A percentile compares a stretch with the other conserved stretches of the same genome.
Evolutionary conservation across 2,329 filamentous ascomycete genomes (phyloP).

Genomic region (Microdochium bolleyi): DNA sequence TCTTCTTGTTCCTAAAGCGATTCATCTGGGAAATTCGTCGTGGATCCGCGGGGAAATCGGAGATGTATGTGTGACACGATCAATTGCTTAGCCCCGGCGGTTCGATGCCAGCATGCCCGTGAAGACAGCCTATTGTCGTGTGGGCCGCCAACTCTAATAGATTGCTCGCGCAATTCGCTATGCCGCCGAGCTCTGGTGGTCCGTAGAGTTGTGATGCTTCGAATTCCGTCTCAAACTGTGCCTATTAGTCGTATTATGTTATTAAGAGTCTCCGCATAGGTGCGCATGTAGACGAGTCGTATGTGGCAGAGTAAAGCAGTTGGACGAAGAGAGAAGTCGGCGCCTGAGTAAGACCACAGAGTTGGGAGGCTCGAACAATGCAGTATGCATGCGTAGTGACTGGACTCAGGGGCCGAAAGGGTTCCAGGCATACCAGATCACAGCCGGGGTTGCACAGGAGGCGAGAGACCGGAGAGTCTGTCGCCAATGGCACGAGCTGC

Average conservation of each 20-base stretch:
- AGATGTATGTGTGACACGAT: background rate
- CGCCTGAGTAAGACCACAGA: too few species aligned
- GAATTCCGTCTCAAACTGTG: background rate
- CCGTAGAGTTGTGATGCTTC: too few species aligned
- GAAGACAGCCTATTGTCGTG: background rate
- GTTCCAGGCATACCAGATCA: too few species aligned
- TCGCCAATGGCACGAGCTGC: too few species aligned
- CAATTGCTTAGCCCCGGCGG: background rate
- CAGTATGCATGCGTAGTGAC: too few species aligned
- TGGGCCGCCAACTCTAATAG: background rate
- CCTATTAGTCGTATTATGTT: background rate
- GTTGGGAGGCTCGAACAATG: too few species aligned
- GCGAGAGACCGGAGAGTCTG: too few species aligned
- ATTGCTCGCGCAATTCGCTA: background rate
- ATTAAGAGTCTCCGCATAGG: background rate
- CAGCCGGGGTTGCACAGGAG: too few species aligned
- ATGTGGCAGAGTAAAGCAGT: too few species aligned
- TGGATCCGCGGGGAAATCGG: background rate
- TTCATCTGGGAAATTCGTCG: slow-evolving; percentile 49
- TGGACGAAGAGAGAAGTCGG: too few species aligned
- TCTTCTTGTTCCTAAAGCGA: slow-evolving; percentile 67
- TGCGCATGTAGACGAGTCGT: background rate
- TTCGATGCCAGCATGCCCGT: background rate
- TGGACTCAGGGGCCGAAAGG: too few species aligned
- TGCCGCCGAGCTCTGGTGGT: background rate